phyloP scores from a whole-genome alignment of 345 rosid species.

The Geranium rotundifolium region DNA sequence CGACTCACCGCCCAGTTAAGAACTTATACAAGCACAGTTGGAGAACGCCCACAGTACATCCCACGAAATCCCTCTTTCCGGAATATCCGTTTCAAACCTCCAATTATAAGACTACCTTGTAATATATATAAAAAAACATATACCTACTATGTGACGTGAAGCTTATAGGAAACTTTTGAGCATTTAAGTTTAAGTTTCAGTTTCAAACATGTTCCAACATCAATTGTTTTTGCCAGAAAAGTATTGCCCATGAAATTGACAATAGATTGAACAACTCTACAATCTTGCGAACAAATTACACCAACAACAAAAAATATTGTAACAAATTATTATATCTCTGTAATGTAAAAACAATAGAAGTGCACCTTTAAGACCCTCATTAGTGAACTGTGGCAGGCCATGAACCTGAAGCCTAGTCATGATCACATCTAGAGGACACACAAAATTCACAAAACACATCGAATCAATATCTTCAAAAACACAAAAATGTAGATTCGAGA shows the following conservation, averaged over 20 bases:
- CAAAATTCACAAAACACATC: constrained; percentile 7
- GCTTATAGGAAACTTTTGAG: too few relatives aligned
- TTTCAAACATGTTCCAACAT: too few relatives aligned
- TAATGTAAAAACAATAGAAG: too few relatives aligned
- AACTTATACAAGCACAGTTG: constrained; percentile 69
- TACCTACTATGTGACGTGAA: too few relatives aligned
- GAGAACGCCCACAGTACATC: constrained; percentile 67
- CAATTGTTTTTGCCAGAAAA: too few relatives aligned
- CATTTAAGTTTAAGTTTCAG: too few relatives aligned
- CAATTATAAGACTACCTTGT: constrained; percentile 73
- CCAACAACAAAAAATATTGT: too few relatives aligned
- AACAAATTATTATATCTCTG: too few relatives aligned
- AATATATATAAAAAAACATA: constrained; percentile 2
- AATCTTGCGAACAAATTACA: too few relatives aligned
- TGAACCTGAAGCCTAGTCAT: constrained; percentile 90
- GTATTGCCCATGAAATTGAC: too few relatives aligned
- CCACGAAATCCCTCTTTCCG: constrained; percentile 69
- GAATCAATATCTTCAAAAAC: background rate
- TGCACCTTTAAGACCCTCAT: constrained; percentile 37
- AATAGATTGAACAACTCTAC: too few relatives aligned
- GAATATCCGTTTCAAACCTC: constrained; percentile 58
- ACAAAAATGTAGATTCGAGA: too few relatives aligned
- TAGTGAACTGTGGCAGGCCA: constrained; percentile 44
- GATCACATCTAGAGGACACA: constrained; percentile 85
- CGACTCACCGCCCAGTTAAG: constrained; percentile 78